Evolutionary conservation across 2,329 filamentous ascomycete species (phyloP).

Genomic region (Colletotrichum spaethianum): DNA sequence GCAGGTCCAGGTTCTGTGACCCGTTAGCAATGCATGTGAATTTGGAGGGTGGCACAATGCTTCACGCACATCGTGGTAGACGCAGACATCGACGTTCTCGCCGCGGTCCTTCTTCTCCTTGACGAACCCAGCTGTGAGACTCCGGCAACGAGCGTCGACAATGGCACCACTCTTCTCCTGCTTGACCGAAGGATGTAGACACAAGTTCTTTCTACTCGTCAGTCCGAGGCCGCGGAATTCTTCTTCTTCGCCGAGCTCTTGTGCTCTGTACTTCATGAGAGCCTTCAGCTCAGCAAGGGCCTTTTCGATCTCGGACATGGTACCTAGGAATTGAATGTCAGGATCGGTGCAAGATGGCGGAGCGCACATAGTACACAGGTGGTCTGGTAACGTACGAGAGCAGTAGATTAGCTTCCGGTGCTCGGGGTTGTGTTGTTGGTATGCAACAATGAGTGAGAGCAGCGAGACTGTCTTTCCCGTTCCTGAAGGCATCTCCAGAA

Average conservation of each 20-base stretch:
- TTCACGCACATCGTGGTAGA: conserved; percentile 87
- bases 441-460: conserved; percentile 94
- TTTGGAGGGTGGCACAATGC: too few species aligned
- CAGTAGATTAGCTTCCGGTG: conserved; percentile 98
- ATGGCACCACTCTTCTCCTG: conserved; percentile 94
- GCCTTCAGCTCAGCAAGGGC: conserved; percentile 91
- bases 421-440: conserved; percentile 94
- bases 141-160: conserved; percentile 96
- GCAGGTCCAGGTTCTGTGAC: conserved; percentile 85
- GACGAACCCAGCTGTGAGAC: conserved; percentile 95
- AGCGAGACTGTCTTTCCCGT: conserved; percentile 98
- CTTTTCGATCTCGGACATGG: conserved; percentile 99
- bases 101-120: conserved; percentile 97
- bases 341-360: neutral
- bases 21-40: conserved; percentile 28
- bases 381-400: conserved; percentile 73
- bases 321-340: conserved; percentile 67
- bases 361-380: neutral
- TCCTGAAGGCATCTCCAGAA: conserved; percentile 98
- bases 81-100: conserved; percentile 93
- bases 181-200: conserved; percentile 95
- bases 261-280: conserved; percentile 93
- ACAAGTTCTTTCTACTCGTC: conserved; percentile 97
- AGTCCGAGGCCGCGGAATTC: conserved; percentile 94
- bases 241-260: conserved; percentile 91